Evolutionary conservation across 108 stramenopile species (phyloP).

Genomic region (Cyclotella choctawhatcheeana): DNA sequence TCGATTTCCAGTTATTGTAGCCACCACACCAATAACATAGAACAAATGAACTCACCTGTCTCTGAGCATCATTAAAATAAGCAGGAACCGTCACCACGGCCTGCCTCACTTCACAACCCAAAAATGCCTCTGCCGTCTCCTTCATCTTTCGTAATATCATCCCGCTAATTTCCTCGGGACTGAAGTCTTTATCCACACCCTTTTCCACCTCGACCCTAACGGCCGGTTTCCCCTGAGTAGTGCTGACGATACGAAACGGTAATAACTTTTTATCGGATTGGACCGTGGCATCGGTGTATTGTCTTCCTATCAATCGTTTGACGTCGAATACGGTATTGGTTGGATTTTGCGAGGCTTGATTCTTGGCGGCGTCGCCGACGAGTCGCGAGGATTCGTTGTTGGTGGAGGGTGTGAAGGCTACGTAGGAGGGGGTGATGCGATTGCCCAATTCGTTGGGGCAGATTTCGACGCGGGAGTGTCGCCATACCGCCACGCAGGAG

Average conservation of each 20-base stretch:
- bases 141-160: conserved; percentile 95
- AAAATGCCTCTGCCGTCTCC: conserved; percentile 83
- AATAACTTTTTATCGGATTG: conserved; percentile 98
- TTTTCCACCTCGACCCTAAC: conserved; percentile 59
- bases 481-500: conserved; percentile 98
- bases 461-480: conserved; percentile 98
- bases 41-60: too few relatives aligned
- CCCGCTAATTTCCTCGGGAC: conserved; percentile 92
- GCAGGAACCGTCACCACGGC: conserved; percentile 98
- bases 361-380: conserved; percentile 98
- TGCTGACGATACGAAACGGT: conserved; percentile 92
- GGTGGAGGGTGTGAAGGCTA: conserved; percentile 91
- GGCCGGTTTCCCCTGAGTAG: conserved; percentile 88
- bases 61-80: conserved; percentile 98
- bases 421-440: conserved; percentile 98
- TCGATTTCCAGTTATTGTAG: too few relatives aligned
- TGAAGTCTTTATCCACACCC: conserved; percentile 68
- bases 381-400: too few relatives aligned
- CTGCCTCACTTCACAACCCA: conserved; percentile 88
- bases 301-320: conserved; percentile 98
- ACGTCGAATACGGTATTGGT: conserved; percentile 98
- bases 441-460: conserved; percentile 98
- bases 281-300: conserved; percentile 93
- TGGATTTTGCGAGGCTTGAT: conserved; percentile 97
- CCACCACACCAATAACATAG: too few relatives aligned